phyloP scores from a whole-genome alignment of 2,329 filamentous ascomycete genomes.

The Xylaria digitata region DNA sequence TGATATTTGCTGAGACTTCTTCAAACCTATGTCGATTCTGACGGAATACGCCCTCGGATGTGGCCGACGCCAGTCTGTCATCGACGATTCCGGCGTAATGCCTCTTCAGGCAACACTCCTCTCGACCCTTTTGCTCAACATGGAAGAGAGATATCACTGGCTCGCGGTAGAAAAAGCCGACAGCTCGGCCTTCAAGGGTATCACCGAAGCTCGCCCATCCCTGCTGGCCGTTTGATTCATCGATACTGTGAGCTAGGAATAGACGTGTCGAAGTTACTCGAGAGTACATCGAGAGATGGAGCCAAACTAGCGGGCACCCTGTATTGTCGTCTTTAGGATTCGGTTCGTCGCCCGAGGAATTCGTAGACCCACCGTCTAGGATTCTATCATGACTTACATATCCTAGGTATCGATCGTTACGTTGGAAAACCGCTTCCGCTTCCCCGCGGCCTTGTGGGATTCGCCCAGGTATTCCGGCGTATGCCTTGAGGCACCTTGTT shows the following conservation, averaged over 20 bases:
- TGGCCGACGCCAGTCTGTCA: conserved; percentile 35
- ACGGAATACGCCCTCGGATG: conserved; percentile 26
- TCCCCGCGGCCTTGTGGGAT: conserved; percentile 39
- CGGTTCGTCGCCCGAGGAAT: conserved; percentile 35
- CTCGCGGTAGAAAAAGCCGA: conserved; percentile 34
- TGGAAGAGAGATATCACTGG: conserved; percentile 39
- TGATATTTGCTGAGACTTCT: conserved; percentile 4
- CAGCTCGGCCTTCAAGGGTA: conserved; percentile 42
- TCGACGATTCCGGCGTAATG: conserved; percentile 19
- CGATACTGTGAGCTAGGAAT: conserved; percentile 41
- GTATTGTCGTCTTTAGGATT: conserved; percentile 37
- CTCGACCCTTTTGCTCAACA: conserved; percentile 29
- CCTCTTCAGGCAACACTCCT: conserved; percentile 44
- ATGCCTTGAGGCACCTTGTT: conserved; percentile 40
- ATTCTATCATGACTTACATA: conserved; percentile 40
- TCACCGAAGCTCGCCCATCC: conserved; percentile 40
- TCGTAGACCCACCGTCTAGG: conserved; percentile 42
- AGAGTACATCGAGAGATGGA: conserved; percentile 41
- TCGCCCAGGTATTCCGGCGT: conserved; percentile 41
- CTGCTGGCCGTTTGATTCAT: conserved; percentile 39
- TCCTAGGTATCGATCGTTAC: conserved; percentile 37
- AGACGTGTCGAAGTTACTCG: conserved; percentile 40
- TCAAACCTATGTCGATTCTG: background rate
- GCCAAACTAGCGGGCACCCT: conserved; percentile 40
- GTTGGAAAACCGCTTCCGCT: conserved; percentile 38